phyloP scores from a whole-genome alignment of 495 filamentous ascomycete species.

The Aspergillus coremiiformis region DNA sequence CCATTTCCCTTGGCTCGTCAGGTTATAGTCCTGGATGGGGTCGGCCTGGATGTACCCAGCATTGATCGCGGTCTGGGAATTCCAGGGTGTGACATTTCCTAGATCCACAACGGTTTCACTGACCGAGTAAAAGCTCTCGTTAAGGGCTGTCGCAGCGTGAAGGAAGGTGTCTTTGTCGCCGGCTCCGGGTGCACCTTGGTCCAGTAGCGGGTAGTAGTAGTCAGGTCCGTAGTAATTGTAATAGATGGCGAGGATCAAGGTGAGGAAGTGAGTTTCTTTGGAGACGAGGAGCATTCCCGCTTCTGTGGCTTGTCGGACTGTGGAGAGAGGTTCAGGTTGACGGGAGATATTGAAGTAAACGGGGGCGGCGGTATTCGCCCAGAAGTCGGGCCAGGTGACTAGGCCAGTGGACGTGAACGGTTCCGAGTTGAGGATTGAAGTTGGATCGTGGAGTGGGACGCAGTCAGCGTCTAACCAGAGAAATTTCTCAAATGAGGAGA shows the following conservation, averaged over 20 bases:
- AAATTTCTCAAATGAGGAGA: conserved; percentile 44
- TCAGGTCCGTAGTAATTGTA: conserved; percentile 49
- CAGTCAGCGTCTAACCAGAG: conserved; percentile 48
- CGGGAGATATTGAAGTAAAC: conserved; percentile 44
- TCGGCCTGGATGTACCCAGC: conserved; percentile 25
- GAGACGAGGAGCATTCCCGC: conserved; percentile 44
- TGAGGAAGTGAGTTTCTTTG: conserved; percentile 37
- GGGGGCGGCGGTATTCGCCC: conserved; percentile 36
- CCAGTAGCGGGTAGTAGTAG: conserved; percentile 45
- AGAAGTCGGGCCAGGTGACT: conserved; percentile 50
- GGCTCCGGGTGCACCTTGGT: conserved; percentile 41
- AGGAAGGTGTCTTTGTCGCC: conserved; percentile 55
- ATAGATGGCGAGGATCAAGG: conserved; percentile 44
- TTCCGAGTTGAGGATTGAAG: conserved; percentile 29
- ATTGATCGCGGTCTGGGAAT: conserved; percentile 15
- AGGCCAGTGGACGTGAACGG: conserved; percentile 40
- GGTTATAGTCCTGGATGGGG: conserved; percentile 25
- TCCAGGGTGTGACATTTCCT: conserved; percentile 5
- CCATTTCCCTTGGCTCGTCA: conserved; percentile 17
- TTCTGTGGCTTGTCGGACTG: conserved; percentile 31
- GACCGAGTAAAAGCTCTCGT: conserved; percentile 35
- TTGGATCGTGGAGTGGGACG: conserved; percentile 38
- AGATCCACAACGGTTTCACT: conserved; percentile 20
- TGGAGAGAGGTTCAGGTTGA: conserved; percentile 19
- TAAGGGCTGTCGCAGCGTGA: conserved; percentile 38